These are phyloP conservation scores for Mycena galericulata DNA, from an alignment of 768 basidiomycete species.

Conservation along the genomic window DNA sequence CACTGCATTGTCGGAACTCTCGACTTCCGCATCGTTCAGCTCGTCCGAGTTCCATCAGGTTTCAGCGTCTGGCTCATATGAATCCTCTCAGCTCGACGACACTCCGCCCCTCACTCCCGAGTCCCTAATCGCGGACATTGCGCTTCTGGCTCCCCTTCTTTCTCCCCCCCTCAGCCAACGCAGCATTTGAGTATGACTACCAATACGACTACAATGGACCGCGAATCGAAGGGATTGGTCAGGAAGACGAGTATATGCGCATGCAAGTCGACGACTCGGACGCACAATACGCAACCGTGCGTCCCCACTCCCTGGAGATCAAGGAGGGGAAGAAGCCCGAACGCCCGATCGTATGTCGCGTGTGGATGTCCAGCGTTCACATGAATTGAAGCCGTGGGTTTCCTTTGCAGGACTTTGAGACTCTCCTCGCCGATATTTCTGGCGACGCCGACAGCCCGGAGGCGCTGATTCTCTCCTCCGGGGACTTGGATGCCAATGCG, in stretches of 20 bases:
- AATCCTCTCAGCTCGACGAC: conserved; percentile 30
- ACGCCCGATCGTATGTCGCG: conserved; percentile 41
- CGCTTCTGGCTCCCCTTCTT: conserved; percentile 16
- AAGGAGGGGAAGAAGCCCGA: conserved; percentile 55
- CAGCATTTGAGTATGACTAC: conserved; percentile 15
- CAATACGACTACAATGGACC: conserved; percentile 7
- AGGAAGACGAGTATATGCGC: conserved; percentile 31
- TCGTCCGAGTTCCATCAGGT: conserved; percentile 12
- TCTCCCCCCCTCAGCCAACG: conserved; percentile 5
- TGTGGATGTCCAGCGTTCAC: not conserved
- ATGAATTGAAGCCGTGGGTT: conserved; percentile 10
- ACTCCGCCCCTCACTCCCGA: conserved; percentile 37
- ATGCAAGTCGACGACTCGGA: conserved; percentile 8
- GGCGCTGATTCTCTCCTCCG: not conserved
- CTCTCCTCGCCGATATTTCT: conserved; percentile 37
- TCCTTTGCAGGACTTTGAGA: conserved; percentile 34
- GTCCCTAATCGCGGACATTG: conserved; percentile 25
- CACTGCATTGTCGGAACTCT: conserved; percentile 1
- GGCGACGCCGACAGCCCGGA: conserved; percentile 2
- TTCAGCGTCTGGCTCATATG: conserved; percentile 20
- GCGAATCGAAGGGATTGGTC: conserved; percentile 11
- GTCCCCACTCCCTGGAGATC: conserved; percentile 46
- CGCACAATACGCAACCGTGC: conserved; percentile 11
- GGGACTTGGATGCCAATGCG: not conserved
- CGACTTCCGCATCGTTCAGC: not conserved